Base-by-base conservation (phyloP, 179 eudicot species). In the Actinidia chinensis region DNA sequence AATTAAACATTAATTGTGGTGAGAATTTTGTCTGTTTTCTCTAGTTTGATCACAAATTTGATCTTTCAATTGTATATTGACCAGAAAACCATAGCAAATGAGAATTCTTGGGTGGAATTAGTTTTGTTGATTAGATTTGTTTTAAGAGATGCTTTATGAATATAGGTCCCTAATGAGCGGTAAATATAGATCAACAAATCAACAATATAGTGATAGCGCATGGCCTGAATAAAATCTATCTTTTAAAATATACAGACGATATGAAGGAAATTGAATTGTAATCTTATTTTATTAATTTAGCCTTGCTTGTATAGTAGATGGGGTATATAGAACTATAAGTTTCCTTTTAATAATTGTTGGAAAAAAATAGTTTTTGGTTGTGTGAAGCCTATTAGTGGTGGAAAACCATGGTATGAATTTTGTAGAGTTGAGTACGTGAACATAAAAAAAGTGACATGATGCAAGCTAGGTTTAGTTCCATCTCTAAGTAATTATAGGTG, bases 151-250 rank as follows among this genome's bases (percentile, higher is more conserved):
- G n/a, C 10, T 20, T 47, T 20, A 28, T 15, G 20, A 46, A 68
- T 25, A 43, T 9, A 68, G 36, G 36, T 68, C 54, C 73, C 70
- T 42, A 9, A 18, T 18, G 40, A 48, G 73, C 42, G 14, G 73
- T 23, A 70, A 70, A 48, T 23, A 71, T 25, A 71, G 40, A 71
- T 71, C 74, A 50, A 50, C n/a, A 48, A 71, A 25, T 71, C 7
- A 50, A 20, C 25, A 43, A 51, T 12, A 50, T 14, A 15, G 36
- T 33, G 50, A 25, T 17, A 25, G 20, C 25, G 43, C 61, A 28
- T 28, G 61, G 25, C 23, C 25, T 50, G 44, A 36, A 52, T 28
- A 71, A 71, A 50, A 17, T 71, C 18, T 52, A 5, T 71, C 59
- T 25, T 71, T 71, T 28, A 3, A 71, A 51, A 13, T 28, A 71